A percentile compares a stretch with the other conserved stretches of the same genome.
phyloP scores from a whole-genome alignment of 192 early-diverging fungal species.

The Dimargaris xerosporica region DNA sequence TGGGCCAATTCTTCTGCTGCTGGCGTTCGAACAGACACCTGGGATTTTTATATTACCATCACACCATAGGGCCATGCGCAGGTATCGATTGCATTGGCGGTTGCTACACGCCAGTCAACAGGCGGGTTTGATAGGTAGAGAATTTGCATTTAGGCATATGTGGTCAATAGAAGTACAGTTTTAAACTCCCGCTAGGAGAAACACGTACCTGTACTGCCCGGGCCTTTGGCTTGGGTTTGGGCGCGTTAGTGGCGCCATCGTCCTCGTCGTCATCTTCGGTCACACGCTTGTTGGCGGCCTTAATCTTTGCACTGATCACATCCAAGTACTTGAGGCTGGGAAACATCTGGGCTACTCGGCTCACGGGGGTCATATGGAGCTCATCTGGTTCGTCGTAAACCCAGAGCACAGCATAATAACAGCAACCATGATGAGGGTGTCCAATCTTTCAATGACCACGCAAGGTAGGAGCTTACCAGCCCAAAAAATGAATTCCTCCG shows the following conservation, averaged over 20 bases:
- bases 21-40: conserved; percentile 40
- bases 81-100: background rate
- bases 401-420: conserved; percentile 10
- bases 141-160: background rate
- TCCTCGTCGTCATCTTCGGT: conserved; percentile 51
- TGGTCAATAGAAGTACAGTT: background rate
- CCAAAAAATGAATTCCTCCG: background rate
- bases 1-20: conserved; percentile 43
- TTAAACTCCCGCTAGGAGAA: background rate
- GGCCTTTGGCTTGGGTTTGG: conserved; percentile 21
- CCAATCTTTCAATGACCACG: background rate
- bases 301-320: conserved; percentile 71
- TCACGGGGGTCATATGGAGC: conserved; percentile 73
- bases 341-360: conserved; percentile 60
- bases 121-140: background rate
- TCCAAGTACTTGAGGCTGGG: conserved; percentile 85
- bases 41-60: conserved; percentile 18
- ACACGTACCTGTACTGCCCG: conserved; percentile 29
- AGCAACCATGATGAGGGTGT: background rate
- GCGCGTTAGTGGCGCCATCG: conserved; percentile 22
- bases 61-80: conserved; percentile 11
- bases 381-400: conserved; percentile 32
- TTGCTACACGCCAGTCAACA: background rate
- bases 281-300: conserved; percentile 48
- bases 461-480: background rate